Conservation (phyloP, 495 filamentous ascomycete genomes). For the Apiosordaria backusii region DNA sequence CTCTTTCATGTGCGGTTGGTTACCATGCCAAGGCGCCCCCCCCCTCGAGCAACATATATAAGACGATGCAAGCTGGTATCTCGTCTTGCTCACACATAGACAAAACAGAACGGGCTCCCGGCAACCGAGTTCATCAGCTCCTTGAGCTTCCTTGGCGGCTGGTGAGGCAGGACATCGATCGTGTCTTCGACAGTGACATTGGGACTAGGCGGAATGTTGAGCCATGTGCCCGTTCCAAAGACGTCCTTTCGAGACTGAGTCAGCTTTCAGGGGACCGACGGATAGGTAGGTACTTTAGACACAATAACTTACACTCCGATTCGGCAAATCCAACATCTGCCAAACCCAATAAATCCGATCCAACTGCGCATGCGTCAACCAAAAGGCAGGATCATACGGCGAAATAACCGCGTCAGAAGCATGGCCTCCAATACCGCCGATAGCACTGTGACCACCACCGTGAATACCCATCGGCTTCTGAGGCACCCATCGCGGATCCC, state of each 20-base stretch:
- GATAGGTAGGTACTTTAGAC: background rate
- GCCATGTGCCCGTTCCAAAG: constrained; percentile 32
- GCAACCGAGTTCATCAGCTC: constrained; percentile 30
- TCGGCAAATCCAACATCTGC: constrained; percentile 56
- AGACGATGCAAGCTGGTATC: too few species aligned
- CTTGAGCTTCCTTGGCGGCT: constrained; percentile 22
- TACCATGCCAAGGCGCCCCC: too few species aligned
- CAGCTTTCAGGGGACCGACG: background rate
- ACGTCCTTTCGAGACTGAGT: constrained; percentile 24
- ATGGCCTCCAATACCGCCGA: constrained; percentile 26
- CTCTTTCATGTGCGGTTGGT: too few species aligned
- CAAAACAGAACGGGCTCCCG: constrained; percentile 26
- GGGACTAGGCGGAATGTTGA: constrained; percentile 39
- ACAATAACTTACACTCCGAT: constrained; percentile 31
- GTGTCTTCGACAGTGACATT: constrained; percentile 34
- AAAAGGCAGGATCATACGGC: constrained; percentile 66
- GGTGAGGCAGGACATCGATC: constrained; percentile 23
- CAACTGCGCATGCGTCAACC: constrained; percentile 63
- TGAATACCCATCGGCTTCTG: constrained; percentile 39
- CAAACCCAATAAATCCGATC: constrained; percentile 69
- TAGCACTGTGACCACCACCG: constrained; percentile 57
- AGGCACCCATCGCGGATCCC: constrained; percentile 40
- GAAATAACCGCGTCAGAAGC: constrained; percentile 56
- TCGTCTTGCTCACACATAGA: constrained; percentile 24
- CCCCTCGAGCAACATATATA: too few species aligned